These are phyloP conservation scores for Penicillium thymicola DNA, from an alignment of 2,329 filamentous ascomycete species.

Conservation along the genomic window DNA sequence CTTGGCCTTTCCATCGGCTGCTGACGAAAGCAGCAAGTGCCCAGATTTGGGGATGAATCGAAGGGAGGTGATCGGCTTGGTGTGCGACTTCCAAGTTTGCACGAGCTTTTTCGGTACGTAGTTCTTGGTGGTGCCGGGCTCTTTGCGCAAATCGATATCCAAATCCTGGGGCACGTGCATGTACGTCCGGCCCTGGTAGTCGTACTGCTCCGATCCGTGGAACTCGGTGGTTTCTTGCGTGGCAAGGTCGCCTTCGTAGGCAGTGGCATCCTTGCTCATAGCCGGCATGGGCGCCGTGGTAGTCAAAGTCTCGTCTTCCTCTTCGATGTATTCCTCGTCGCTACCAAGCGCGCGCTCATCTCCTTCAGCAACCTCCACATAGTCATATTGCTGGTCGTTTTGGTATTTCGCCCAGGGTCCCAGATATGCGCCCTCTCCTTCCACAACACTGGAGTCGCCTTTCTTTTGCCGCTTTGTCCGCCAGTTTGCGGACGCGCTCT, in stretches of 20 bases:
- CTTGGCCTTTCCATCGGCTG: slow-evolving; percentile 85
- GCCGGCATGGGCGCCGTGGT: slow-evolving; percentile 46
- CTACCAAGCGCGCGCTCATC: slow-evolving; percentile 69
- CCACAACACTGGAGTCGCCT: slow-evolving; percentile 77
- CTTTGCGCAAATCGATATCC: slow-evolving; percentile 79
- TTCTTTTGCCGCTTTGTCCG: slow-evolving; percentile 77
- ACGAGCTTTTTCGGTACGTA: slow-evolving; percentile 93
- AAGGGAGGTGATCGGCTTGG: slow-evolving; percentile 80
- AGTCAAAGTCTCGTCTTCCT: slow-evolving; percentile 55
- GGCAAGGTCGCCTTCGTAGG: slow-evolving; percentile 54
- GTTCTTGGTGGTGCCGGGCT: slow-evolving; percentile 75
- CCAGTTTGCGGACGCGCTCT: slow-evolving; percentile 67
- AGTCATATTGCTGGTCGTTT: slow-evolving; percentile 66
- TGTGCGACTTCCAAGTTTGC: slow-evolving; percentile 82
- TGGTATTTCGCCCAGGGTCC: slow-evolving; percentile 92
- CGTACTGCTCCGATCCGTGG: slow-evolving; percentile 76
- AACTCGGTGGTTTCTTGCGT: slow-evolving; percentile 80
- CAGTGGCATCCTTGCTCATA: slow-evolving; percentile 51
- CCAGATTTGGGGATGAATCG: slow-evolving; percentile 87
- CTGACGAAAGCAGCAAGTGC: slow-evolving; percentile 83
- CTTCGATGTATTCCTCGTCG: slow-evolving; percentile 77
- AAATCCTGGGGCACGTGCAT: slow-evolving; percentile 96
- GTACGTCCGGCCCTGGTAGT: slow-evolving; percentile 94
- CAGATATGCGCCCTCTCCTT: slow-evolving; percentile 83
- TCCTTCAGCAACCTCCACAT: slow-evolving; percentile 62